Percentiles rank a stretch among this genome's conserved stretches.
These are phyloP conservation scores for Steccherinum ochraceum DNA, from an alignment of 768 basidiomycete species.

Conservation along the genomic window DNA sequence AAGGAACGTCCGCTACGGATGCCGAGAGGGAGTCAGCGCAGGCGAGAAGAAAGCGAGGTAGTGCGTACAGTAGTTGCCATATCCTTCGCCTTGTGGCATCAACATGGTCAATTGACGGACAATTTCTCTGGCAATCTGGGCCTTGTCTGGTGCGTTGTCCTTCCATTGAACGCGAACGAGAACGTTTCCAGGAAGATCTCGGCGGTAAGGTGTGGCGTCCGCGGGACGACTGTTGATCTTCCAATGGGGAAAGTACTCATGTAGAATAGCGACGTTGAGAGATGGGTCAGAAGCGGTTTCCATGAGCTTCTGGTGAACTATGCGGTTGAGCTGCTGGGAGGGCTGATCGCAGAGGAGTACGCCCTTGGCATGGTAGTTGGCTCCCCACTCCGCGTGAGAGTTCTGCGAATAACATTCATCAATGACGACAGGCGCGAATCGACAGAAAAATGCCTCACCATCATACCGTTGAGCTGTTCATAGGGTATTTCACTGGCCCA, in stretches of 20 bases:
- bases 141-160: constrained; percentile 24
- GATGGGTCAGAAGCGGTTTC: constrained; percentile 20
- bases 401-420: constrained; percentile 23
- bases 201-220: constrained; percentile 36
- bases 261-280: constrained; percentile 24
- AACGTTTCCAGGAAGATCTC: constrained; percentile 29
- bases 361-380: constrained; percentile 34
- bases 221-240: constrained; percentile 25
- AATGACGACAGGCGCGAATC: neutral
- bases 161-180: constrained; percentile 31
- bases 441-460: constrained; percentile 21
- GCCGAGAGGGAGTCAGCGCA: too few relatives aligned
- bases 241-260: constrained; percentile 36
- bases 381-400: constrained; percentile 23
- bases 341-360: constrained; percentile 23
- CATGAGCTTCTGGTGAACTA: constrained; percentile 25
- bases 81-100: constrained; percentile 27
- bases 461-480: constrained; percentile 32
- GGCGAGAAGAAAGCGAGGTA: too few relatives aligned
- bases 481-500: constrained; percentile 36
- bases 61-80: constrained; percentile 45
- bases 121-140: too few relatives aligned
- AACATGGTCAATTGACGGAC: constrained; percentile 17
- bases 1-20: too few relatives aligned
- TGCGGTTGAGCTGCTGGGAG: constrained; percentile 15